Evolutionary conservation across 148 eudicot species (phyloP), one percentile per base, ranked within the genome.

Genomic region (Silene latifolia): DNA sequence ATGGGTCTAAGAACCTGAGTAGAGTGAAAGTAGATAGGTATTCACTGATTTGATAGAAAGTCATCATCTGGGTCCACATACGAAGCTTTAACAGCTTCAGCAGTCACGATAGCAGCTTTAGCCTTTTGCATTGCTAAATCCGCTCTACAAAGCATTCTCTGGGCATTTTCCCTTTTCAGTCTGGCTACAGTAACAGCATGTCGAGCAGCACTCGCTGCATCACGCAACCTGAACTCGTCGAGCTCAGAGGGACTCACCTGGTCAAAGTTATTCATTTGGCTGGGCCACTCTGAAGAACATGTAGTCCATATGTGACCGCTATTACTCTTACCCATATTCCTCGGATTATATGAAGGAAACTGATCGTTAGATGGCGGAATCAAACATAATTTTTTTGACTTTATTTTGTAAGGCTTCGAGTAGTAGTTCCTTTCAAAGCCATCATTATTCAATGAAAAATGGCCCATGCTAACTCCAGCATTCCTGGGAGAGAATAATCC

Each of bases 111-210:
- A 76, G 97, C 89, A 77, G 83, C 85, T 74, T 83, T 90, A 57
- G 99, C 99, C 87, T 87, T 90, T 81, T 89, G 93, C 80, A 86
- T 88, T n/a, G 93, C 96, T 42, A 90, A 69, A 75, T 95, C 99
- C 23, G 96, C 97, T 80, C 83, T 85, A 68, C 85, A 86, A 64
- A 90, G 83, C 88, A 92, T 75, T 74, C 87, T 92, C 79, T 88
- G 90, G 24, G 96, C 99, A 63, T 84, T 88, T 54, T 92, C 92
- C 78, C 92, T 85, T 85, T 90, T 95, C 74, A 90, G 78, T 83
- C 79, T 92, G 32, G 99, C 96, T 78, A 89, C 78, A 61, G 44
- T 39, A 7, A 39, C 44, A 39, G 44, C 44, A 7, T 39, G 44
- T 39, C 44, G 44, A 39, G 44, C 44, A 39, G 44, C 44, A 39